Evolutionary conservation across 345 rosid genomes (phyloP), one percentile per base, ranked within the genome.

Genomic region (Eucalyptus curtisii): DNA sequence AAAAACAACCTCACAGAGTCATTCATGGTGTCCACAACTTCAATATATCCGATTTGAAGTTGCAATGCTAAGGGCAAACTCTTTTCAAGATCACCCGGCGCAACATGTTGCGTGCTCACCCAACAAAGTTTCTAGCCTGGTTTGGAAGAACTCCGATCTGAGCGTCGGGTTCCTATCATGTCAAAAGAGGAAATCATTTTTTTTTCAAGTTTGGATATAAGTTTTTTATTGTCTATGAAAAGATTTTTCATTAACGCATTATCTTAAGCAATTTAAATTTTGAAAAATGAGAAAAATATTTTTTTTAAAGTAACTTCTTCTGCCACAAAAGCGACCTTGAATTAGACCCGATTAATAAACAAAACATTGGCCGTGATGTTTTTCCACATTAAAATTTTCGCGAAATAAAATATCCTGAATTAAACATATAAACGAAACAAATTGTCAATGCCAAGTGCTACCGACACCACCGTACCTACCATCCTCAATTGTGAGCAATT

Each of bases 111-210:
- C 1, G 20, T 8, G 40, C 40, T 66, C 40, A n/a, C 20, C 76
- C 40, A n/a, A 11, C 10, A 31, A 61, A 1, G 37, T n/a, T 33
- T 66, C 40, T n/a, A 66, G 20, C 20, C 19, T 9, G 3, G 20
- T 7, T 33, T 64, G 8, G 5, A 64, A n/a, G 37, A 19, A 66
- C 17, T n/a, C 1, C 2, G 19, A 14, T 66, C 0, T 15, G 11
- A 66, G 19, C 4, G 1, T 13, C 10, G 5, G 8, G 10, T 66
- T 66, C 76, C 76, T 15, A 4, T 66, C 37, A 17, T n/a, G n/a
- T 14, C 37, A n/a, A 66, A 15, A n/a, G 20, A 66, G 37, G 9
- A n/a, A 14, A 66, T n/a, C 19, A 14, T 64, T 64, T 61, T 61
- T 13, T 49, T 49, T 49, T 15, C 52, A 25, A 25, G 27, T 55